Evolutionary conservation across 306 rosid genomes (phyloP), one percentile per base, ranked within the genome.

Genomic region (Quercus parvula): DNA sequence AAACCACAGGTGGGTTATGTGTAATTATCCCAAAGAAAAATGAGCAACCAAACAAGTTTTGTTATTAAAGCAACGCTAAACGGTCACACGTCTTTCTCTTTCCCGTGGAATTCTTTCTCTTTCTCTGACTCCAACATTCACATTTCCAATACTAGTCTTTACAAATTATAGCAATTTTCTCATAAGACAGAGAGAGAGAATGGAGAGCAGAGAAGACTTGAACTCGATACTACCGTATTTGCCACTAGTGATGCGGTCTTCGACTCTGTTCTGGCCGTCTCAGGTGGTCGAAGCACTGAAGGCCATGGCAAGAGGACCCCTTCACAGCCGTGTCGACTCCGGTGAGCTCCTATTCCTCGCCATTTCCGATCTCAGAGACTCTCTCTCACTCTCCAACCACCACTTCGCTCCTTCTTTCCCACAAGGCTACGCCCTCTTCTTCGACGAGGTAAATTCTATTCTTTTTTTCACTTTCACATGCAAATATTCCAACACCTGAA

Each of bases 131-230:
- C 46, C 46, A 7, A 38, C 46, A 38, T 7, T 8, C 46, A 1
- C 11, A 38, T 38, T 38, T 38, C 46, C 46, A 38, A 38, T 38
- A 38, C 11, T 38, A 38, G 9, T 35, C 41, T 38, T 7, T 7
- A 38, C 46, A 38, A 38, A 38, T 38, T 38, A 38, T 7, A 38
- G 46, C 46, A 7, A 2, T 38, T 38, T 38, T 38, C 46, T 38
- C 46, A 5, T 20, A 56, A 2, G 13, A 11, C 75, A 24, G 33
- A 62, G 64, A 1, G 33, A 64, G 2, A 49, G 57, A 75, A 92
- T 92, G 97, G 97, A 86, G 46, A 70, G 59, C 71, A 87, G 92
- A 74, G 86, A 92, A 71, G 99, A 94, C 67, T 78, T 91, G 90
- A 77, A 66, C 64, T 90, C 97, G 20, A 87, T 92, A 30, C 51